phyloP scores from a whole-genome alignment of 306 rosid genomes.

The Vigna nakashimae region DNA sequence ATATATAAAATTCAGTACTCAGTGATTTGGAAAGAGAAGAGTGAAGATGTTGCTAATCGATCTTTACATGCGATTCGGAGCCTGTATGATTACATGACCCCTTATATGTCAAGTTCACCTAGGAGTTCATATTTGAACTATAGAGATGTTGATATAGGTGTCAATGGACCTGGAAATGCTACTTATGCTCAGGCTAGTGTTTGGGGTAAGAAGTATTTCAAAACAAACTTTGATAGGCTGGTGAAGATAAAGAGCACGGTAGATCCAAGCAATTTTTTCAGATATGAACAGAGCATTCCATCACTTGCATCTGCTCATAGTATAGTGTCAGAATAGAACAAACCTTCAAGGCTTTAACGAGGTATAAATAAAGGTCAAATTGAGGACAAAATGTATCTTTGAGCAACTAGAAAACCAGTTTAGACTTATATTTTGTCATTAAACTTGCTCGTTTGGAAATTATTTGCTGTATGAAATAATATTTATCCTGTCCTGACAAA shows the following conservation, averaged over 20 bases:
- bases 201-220: slow-evolving; percentile 79
- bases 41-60: slow-evolving; percentile 42
- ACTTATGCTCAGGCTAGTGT: slow-evolving; percentile 58
- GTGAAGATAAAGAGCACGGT: slow-evolving; percentile 63
- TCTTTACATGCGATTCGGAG: slow-evolving; percentile 53
- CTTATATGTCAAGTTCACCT: slow-evolving; percentile 67
- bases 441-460: slow-evolving; percentile 17
- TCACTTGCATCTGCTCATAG: slow-evolving; percentile 47
- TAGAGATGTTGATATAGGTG: slow-evolving; percentile 78
- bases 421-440: neutral
- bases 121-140: slow-evolving; percentile 76
- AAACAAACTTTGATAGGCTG: slow-evolving; percentile 67
- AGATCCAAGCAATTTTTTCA: slow-evolving; percentile 71
- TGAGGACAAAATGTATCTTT: neutral
- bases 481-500: neutral
- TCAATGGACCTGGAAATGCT: slow-evolving; percentile 57
- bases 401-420: slow-evolving; percentile 26
- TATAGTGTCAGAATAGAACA: slow-evolving; percentile 44
- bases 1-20: slow-evolving; percentile 71
- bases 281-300: slow-evolving; percentile 78
- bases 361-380: slow-evolving; percentile 10
- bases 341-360: neutral
- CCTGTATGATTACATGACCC: slow-evolving; percentile 70
- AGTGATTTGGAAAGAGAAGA: slow-evolving; percentile 68
- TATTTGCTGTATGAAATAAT: slow-evolving; percentile 3